Evolutionary conservation across 2,329 filamentous ascomycete genomes (phyloP).

Genomic region (Lachnellula suecica): DNA sequence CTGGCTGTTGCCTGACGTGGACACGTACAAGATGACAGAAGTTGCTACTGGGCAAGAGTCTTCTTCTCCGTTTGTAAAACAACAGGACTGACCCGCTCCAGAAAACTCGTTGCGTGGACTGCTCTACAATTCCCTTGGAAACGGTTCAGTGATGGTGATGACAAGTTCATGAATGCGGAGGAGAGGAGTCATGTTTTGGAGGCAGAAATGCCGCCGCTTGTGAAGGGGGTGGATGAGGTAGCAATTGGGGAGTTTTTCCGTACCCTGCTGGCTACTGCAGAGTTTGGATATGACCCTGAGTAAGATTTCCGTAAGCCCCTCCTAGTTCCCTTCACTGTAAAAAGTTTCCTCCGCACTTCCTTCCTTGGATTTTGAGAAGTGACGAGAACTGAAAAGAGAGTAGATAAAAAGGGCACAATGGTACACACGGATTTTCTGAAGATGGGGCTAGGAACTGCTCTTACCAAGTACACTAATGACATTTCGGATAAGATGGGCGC

Average conservation of each 20-base stretch:
- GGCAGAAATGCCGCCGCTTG: conserved; percentile 10
- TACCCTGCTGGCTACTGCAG: conserved; percentile 1
- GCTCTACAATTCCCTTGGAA: conserved; percentile 24
- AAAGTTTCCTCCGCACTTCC: too few species aligned
- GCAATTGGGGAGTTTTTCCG: conserved; percentile 12
- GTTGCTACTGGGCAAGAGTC: conserved; percentile 13
- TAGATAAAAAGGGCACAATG: conserved; percentile 23
- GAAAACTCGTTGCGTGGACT: conserved; percentile 23
- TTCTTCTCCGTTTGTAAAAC: not conserved
- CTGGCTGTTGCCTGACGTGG: conserved; percentile 23
- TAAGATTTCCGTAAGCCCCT: conserved; percentile 20
- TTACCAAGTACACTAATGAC: conserved; percentile 20
- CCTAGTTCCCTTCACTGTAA: too few species aligned
- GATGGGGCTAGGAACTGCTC: conserved; percentile 12
- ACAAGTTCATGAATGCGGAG: conserved; percentile 14
- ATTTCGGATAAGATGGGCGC: conserved; percentile 13
- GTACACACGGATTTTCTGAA: conserved; percentile 21
- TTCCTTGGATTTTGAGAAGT: too few species aligned
- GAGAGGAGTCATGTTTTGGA: conserved; percentile 6
- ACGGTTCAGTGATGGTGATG: not conserved
- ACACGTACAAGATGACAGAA: conserved; percentile 19
- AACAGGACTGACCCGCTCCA: conserved; percentile 1
- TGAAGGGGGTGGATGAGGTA: conserved; percentile 15
- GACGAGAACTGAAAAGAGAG: not conserved
- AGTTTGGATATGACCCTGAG: conserved; percentile 22